phyloP scores from a whole-genome alignment of 768 basidiomycete species.

The Boletus subparvulus region DNA sequence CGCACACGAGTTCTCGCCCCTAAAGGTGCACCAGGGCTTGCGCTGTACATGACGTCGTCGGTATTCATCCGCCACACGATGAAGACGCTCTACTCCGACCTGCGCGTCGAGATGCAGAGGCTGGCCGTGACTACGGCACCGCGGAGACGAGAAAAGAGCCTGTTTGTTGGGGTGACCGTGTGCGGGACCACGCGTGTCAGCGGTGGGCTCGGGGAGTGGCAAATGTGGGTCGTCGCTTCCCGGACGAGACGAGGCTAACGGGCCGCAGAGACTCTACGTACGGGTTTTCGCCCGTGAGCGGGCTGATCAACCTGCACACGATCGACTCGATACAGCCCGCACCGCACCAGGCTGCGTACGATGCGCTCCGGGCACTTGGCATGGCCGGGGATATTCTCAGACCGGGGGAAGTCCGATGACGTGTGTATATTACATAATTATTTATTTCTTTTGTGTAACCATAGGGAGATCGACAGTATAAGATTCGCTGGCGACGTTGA shows the following conservation, averaged over 20 bases:
- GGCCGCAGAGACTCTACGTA: constrained; percentile 64
- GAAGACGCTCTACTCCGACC: constrained; percentile 70
- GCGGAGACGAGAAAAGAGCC: constrained; percentile 51
- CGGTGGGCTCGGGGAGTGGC: constrained; percentile 64
- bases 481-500: neutral
- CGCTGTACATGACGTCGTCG: constrained; percentile 69
- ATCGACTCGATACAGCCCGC: constrained; percentile 79
- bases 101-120: constrained; percentile 55
- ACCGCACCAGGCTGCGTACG: constrained; percentile 69
- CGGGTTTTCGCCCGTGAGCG: constrained; percentile 64
- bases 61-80: constrained; percentile 71
- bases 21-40: constrained; percentile 50
- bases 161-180: constrained; percentile 56
- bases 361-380: constrained; percentile 47
- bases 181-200: constrained; percentile 63
- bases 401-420: constrained; percentile 10
- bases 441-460: constrained; percentile 1
- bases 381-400: constrained; percentile 14
- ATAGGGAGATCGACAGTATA: neutral
- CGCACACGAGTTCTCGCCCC: neutral
- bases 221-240: constrained; percentile 49
- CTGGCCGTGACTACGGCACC: constrained; percentile 32
- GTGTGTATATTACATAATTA: constrained; percentile 16
- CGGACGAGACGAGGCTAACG: neutral
- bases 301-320: constrained; percentile 61